Conservation (phyloP, 345 rosid species). For the Citrus glauca region DNA sequence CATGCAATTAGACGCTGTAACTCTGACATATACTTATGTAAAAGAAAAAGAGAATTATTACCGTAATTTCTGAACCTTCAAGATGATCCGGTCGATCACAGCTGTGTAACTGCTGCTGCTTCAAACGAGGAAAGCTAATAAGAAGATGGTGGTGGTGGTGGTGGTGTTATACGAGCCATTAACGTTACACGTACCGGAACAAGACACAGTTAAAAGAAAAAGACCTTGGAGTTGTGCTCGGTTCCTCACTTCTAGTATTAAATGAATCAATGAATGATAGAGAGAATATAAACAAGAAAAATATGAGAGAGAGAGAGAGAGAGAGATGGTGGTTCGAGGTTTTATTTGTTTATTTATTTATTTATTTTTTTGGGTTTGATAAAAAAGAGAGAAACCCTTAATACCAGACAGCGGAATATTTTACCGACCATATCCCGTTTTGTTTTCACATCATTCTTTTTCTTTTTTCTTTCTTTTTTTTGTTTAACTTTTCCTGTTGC, state of each 20-base stretch:
- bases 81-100: not conserved
- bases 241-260: not conserved
- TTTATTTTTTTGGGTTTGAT: not conserved
- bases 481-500: not conserved
- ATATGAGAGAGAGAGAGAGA: not conserved
- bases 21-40: too few species aligned
- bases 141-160: not conserved
- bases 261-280: not conserved
- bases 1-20: too few species aligned
- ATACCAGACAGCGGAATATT: slow-evolving; percentile 55
- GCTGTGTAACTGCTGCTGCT: not conserved
- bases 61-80: not conserved
- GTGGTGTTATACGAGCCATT: not conserved
- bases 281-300: not conserved
- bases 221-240: not conserved
- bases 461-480: not conserved
- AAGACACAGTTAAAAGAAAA: not conserved
- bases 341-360: too few species aligned
- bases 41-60: too few species aligned
- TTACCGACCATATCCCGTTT: slow-evolving; percentile 29
- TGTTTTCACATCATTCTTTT: slow-evolving; percentile 19
- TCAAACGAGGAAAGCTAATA: slow-evolving; percentile 5
- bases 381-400: slow-evolving; percentile 23
- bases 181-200: not conserved
- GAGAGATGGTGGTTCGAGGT: not conserved